These are phyloP conservation scores for Pichia scutulata DNA, from an alignment of 805 yeast species.

Conservation along the genomic window DNA sequence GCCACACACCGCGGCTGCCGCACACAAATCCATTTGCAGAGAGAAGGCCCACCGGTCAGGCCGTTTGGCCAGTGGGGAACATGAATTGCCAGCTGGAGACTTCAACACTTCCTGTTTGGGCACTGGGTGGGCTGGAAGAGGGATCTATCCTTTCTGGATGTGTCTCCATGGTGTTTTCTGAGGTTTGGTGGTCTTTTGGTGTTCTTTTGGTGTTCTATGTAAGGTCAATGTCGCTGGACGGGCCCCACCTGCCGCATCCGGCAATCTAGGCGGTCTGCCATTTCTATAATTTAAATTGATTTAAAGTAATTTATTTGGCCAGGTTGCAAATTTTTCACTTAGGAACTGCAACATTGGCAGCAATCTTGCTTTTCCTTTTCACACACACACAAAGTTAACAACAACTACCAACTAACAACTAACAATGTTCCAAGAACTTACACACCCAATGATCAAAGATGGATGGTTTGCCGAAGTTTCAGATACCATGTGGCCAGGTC, in stretches of 20 bases:
- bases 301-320: too few species aligned
- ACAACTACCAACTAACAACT: too few species aligned
- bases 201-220: too few species aligned
- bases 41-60: neutral
- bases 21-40: neutral
- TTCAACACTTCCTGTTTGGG: neutral
- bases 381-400: too few species aligned
- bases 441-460: constrained; percentile 58
- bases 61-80: too few species aligned
- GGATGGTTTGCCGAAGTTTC: constrained; percentile 98
- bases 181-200: neutral
- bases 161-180: neutral
- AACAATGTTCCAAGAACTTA: constrained; percentile 28
- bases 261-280: neutral
- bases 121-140: neutral
- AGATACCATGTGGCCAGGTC: constrained; percentile 98
- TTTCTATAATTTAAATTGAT: too few species aligned
- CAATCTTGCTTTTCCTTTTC: neutral
- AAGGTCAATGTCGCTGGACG: neutral
- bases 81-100: neutral
- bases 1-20: neutral
- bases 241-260: neutral
- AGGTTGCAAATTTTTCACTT: neutral
- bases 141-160: neutral
- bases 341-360: too few species aligned